Evolutionary conservation across 805 yeast genomes (phyloP).

Genomic region (Saccharomycopsis lassenensis): DNA sequence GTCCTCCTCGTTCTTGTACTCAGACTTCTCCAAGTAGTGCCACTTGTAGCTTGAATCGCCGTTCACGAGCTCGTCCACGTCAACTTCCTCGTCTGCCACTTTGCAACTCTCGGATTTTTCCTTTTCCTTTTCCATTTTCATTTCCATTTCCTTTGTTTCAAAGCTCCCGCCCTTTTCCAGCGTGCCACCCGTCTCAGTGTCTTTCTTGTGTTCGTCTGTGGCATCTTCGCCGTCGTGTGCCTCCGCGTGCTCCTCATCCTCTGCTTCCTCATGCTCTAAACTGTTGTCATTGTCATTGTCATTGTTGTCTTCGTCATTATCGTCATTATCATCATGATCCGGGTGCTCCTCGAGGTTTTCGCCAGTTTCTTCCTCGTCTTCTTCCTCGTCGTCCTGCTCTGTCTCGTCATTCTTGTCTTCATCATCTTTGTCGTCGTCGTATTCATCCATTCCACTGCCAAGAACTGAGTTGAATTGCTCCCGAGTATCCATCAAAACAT

Average conservation of each 20-base stretch:
- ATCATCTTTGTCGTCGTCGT: slow-evolving; percentile 16
- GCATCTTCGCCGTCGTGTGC: slow-evolving; percentile 20
- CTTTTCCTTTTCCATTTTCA: too few relatives aligned
- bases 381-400: slow-evolving; percentile 7
- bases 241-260: slow-evolving; percentile 20
- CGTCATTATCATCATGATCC: slow-evolving; percentile 24
- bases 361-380: slow-evolving; percentile 5
- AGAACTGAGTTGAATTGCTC: slow-evolving; percentile 89
- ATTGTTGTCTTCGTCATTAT: slow-evolving; percentile 23
- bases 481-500: slow-evolving; percentile 76
- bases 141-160: too few relatives aligned
- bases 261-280: slow-evolving; percentile 15
- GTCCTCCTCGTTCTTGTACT: slow-evolving; percentile 15
- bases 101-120: slow-evolving; percentile 43
- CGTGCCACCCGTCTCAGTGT: slow-evolving; percentile 24
- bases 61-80: slow-evolving; percentile 23
- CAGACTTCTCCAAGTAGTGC: slow-evolving; percentile 15
- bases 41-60: slow-evolving; percentile 17
- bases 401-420: slow-evolving; percentile 4
- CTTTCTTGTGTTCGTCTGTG: slow-evolving; percentile 30
- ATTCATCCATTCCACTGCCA: slow-evolving; percentile 52
- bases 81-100: slow-evolving; percentile 38
- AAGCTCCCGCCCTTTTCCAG: background rate
- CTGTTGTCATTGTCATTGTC: slow-evolving; percentile 27
- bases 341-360: slow-evolving; percentile 33